Base-by-base conservation (phyloP, 805 yeast species). In the Spathaspora passalidarum region DNA sequence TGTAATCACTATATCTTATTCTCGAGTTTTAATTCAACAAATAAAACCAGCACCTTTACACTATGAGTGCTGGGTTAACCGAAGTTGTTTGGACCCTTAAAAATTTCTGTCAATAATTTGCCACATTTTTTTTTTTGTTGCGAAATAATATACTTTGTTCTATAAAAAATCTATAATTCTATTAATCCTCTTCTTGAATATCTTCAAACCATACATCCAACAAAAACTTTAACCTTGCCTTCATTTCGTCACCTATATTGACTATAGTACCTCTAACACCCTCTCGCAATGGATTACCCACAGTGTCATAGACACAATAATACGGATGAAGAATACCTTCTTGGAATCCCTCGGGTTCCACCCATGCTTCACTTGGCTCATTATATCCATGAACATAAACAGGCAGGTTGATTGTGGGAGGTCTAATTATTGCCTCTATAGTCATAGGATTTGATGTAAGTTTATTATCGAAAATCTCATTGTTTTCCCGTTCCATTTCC, bases 281-380 rank as follows among this genome's bases (percentile, higher is more conserved):
- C 22, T 54, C 49, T 1, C 45, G 41, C 5, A 38, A 29, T 2
- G 57, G 59, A 38, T 57, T 49, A 1, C 69, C 70, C 2, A 66
- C 62, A 4, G 63, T 44, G 40, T 65, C 64, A 50, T 68, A 68
- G 8, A 57, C 59, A 51, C 73, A 68, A 66, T 68, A 66, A 48
- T 54, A 67, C 8, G 55, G 54, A 44, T 62, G 55, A 11, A 45
- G 36, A 10, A 51, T 51, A 2, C 49, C 54, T 13, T 48, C 53
- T 25, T 53, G 54, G 14, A 43, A 40, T 10, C 14, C 16, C 34
- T 29, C 14, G 11, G n/a, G 21, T 20, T 9, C 10, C 2, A 50
- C 39, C 69, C 71, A 65, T 7, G 62, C 61, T 22, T 51, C 40
- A 16, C 51, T 50, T 1, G 71, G 72, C 48, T 63, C 72, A 19